These are phyloP conservation scores for Serendipita indica DNA, from an alignment of 768 basidiomycete species.

Conservation along the genomic window DNA sequence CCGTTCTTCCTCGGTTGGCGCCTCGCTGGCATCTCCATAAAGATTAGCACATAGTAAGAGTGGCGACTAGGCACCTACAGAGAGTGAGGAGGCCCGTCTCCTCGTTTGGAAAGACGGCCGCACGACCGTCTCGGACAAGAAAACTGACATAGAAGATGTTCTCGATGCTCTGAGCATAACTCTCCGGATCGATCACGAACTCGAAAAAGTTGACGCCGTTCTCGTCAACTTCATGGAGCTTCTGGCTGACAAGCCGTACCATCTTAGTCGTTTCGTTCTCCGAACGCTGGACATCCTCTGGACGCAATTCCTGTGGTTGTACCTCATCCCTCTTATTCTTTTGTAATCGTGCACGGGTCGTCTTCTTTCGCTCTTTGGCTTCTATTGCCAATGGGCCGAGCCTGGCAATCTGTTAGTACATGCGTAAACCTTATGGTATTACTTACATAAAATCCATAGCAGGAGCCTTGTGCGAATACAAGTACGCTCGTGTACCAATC, in stretches of 20 bases:
- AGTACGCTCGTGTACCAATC: slow-evolving; percentile 71
- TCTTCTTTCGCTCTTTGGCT: slow-evolving; percentile 59
- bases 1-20: slow-evolving; percentile 50
- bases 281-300: slow-evolving; percentile 68
- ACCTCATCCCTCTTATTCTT: slow-evolving; percentile 53
- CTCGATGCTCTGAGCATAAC: slow-evolving; percentile 89
- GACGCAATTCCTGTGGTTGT: slow-evolving; percentile 53
- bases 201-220: slow-evolving; percentile 61
- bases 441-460: slow-evolving; percentile 80
- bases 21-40: slow-evolving; percentile 42
- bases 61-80: slow-evolving; percentile 33
- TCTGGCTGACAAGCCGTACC: slow-evolving; percentile 52
- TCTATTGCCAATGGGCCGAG: slow-evolving; percentile 80
- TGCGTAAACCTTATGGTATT: not conserved
- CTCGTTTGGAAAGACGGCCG: slow-evolving; percentile 46
- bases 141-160: slow-evolving; percentile 94
- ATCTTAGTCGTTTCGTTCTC: slow-evolving; percentile 86
- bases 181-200: slow-evolving; percentile 78
- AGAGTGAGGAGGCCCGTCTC: slow-evolving; percentile 38
- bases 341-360: slow-evolving; percentile 44
- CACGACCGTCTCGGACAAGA: slow-evolving; percentile 72
- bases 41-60: slow-evolving; percentile 2
- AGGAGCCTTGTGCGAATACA: slow-evolving; percentile 63
- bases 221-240: slow-evolving; percentile 36
- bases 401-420: slow-evolving; percentile 31